These are phyloP conservation scores for Trichoderma gamsii DNA, from an alignment of 495 filamentous ascomycete genomes.

Conservation along the genomic window DNA sequence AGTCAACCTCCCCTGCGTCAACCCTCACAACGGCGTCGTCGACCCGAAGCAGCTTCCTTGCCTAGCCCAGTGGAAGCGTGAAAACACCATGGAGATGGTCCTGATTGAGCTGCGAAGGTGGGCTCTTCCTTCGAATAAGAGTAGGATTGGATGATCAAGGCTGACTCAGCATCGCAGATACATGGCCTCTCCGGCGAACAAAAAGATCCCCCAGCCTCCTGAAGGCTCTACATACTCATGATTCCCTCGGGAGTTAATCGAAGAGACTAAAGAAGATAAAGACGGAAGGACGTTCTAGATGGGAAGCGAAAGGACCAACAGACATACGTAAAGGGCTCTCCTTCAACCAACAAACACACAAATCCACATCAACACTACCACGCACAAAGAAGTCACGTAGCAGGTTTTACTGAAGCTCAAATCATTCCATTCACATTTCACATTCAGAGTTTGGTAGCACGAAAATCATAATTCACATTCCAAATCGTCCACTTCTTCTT, in stretches of 20 bases:
- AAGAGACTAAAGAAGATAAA: neutral
- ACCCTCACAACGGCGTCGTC: slow-evolving; percentile 70
- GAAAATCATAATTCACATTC: neutral
- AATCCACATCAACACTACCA: neutral
- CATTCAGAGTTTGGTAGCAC: neutral
- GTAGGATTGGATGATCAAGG: neutral
- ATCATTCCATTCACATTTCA: neutral
- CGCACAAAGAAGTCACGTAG: neutral
- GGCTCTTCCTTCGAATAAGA: neutral
- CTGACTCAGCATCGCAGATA: slow-evolving; percentile 51
- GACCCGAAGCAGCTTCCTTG: slow-evolving; percentile 77
- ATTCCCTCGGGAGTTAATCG: neutral
- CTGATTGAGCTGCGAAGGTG: slow-evolving; percentile 65
- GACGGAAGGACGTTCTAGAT: neutral
- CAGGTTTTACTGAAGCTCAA: slow-evolving; percentile 22
- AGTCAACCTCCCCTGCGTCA: slow-evolving; percentile 93
- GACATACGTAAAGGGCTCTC: neutral
- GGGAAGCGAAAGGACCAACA: slow-evolving; percentile 2
- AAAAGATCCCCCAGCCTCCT: slow-evolving; percentile 89
- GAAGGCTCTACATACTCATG: slow-evolving; percentile 73
- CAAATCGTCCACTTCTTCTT: slow-evolving; percentile 1
- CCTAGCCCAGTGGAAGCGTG: slow-evolving; percentile 79
- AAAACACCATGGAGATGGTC: slow-evolving; percentile 90
- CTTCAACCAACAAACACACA: neutral
- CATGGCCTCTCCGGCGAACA: slow-evolving; percentile 89